Evolutionary conservation across 1,284 basidiomycete species (phyloP).

Genomic region (Ceratobasidium sp.): DNA sequence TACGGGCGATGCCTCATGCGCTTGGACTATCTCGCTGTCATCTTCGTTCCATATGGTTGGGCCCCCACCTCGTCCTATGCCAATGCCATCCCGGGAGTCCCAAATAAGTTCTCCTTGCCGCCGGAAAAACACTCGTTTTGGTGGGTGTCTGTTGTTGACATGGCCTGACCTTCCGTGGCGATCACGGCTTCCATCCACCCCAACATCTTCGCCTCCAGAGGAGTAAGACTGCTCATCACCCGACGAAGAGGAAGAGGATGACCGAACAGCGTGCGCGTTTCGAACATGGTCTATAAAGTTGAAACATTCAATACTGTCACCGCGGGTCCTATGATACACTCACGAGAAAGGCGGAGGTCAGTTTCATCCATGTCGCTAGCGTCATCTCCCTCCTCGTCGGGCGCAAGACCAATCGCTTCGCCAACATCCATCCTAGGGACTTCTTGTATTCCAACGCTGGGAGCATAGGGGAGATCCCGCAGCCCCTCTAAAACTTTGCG

Average conservation of each 20-base stretch:
- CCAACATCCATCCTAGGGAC: constrained; percentile 76
- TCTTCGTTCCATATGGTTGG: constrained; percentile 36
- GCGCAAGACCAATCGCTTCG: constrained; percentile 67
- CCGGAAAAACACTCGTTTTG: constrained; percentile 35
- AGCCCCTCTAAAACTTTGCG: constrained; percentile 81
- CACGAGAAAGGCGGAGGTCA: constrained; percentile 36
- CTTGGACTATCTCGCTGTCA: neutral
- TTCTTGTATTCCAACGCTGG: constrained; percentile 88
- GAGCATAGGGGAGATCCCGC: constrained; percentile 80
- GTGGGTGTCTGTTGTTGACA: constrained; percentile 1
- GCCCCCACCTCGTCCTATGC: constrained; percentile 6
- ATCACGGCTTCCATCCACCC: constrained; percentile 4
- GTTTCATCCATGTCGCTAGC: constrained; percentile 68
- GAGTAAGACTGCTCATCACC: constrained; percentile 46
- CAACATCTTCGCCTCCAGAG: constrained; percentile 28
- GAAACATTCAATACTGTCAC: neutral
- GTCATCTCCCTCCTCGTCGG: constrained; percentile 59
- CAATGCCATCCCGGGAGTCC: constrained; percentile 2
- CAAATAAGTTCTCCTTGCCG: constrained; percentile 27
- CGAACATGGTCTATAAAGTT: constrained; percentile 35
- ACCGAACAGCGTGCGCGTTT: constrained; percentile 45
- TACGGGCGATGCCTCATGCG: constrained; percentile 24
- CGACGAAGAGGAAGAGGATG: constrained; percentile 46
- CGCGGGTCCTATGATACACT: neutral
- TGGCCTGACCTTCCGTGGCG: constrained; percentile 5